Evolutionary conservation across 768 basidiomycete genomes (phyloP).

Genomic region (Nidularia sp.): DNA sequence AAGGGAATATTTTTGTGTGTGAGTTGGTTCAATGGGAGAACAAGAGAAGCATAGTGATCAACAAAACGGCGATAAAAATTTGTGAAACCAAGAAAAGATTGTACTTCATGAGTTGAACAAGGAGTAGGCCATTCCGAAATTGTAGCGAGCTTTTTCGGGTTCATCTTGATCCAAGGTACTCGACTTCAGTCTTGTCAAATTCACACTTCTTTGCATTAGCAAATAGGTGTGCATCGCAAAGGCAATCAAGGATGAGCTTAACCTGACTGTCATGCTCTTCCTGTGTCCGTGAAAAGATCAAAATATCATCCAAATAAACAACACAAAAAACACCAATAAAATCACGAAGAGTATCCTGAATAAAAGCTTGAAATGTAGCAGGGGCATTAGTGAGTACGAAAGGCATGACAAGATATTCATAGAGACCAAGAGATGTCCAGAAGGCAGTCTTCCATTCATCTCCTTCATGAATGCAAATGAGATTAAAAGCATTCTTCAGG

Average conservation of each 20-base stretch:
- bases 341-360: slow-evolving; percentile 33
- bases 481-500: slow-evolving; percentile 31
- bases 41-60: slow-evolving; percentile 24
- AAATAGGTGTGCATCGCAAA: slow-evolving; percentile 21
- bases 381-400: slow-evolving; percentile 34
- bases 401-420: slow-evolving; percentile 33
- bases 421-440: slow-evolving; percentile 27
- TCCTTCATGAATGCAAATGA: slow-evolving; percentile 29
- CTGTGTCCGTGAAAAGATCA: slow-evolving; percentile 28
- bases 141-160: slow-evolving; percentile 28
- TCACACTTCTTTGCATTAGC: slow-evolving; percentile 35
- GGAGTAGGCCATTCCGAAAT: slow-evolving; percentile 31
- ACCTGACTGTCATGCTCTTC: slow-evolving; percentile 31
- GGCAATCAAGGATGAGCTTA: slow-evolving; percentile 23
- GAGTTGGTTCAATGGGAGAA: slow-evolving; percentile 1
- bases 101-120: slow-evolving; percentile 18
- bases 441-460: slow-evolving; percentile 44
- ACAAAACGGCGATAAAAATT: slow-evolving; percentile 45
- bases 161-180: slow-evolving; percentile 40
- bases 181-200: slow-evolving; percentile 28
- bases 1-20: slow-evolving; percentile 14
- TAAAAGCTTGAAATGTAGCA: slow-evolving; percentile 36
- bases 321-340: slow-evolving; percentile 30
- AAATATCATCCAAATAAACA: slow-evolving; percentile 26
- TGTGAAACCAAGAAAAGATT: slow-evolving; percentile 37